Conservation (phyloP, 2,329 filamentous ascomycete species). For the Lecanosticta acicola region DNA sequence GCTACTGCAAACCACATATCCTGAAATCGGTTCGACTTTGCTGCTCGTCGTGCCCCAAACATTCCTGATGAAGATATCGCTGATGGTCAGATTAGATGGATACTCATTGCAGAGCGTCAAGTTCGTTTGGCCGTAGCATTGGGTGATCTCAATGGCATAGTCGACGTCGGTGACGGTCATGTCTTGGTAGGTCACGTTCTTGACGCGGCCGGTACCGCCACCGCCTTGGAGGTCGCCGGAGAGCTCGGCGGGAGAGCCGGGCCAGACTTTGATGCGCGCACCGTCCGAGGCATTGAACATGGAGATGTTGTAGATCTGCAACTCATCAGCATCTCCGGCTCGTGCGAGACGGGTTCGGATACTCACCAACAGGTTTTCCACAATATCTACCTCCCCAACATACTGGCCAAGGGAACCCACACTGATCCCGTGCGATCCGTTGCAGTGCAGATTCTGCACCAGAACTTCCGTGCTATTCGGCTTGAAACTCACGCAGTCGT, state of each 20-base stretch:
- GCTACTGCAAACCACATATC: constrained; percentile 42
- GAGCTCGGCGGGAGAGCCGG: constrained; percentile 50
- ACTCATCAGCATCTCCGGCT: constrained; percentile 50
- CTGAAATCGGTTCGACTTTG: constrained; percentile 39
- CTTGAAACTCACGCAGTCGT: constrained; percentile 71
- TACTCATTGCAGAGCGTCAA: constrained; percentile 55
- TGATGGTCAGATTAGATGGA: constrained; percentile 52
- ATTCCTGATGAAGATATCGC: constrained; percentile 50
- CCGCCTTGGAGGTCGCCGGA: constrained; percentile 60
- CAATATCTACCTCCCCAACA: constrained; percentile 56
- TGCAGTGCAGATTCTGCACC: constrained; percentile 61
- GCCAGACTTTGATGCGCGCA: constrained; percentile 71
- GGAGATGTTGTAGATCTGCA: constrained; percentile 33
- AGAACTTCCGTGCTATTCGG: constrained; percentile 65
- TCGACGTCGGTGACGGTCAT: constrained; percentile 59
- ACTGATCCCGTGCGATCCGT: constrained; percentile 65
- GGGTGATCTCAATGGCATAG: constrained; percentile 59
- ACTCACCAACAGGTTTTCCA: constrained; percentile 60
- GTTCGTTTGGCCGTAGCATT: constrained; percentile 61
- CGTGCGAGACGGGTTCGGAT: background rate
- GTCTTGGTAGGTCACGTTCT: constrained; percentile 61
- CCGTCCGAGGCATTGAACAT: constrained; percentile 50
- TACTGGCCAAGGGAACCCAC: constrained; percentile 70
- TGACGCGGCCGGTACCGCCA: constrained; percentile 57
- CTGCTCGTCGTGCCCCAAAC: constrained; percentile 39